phyloP scores from a whole-genome alignment of 179 eudicot species.

The Pouteria campechiana region DNA sequence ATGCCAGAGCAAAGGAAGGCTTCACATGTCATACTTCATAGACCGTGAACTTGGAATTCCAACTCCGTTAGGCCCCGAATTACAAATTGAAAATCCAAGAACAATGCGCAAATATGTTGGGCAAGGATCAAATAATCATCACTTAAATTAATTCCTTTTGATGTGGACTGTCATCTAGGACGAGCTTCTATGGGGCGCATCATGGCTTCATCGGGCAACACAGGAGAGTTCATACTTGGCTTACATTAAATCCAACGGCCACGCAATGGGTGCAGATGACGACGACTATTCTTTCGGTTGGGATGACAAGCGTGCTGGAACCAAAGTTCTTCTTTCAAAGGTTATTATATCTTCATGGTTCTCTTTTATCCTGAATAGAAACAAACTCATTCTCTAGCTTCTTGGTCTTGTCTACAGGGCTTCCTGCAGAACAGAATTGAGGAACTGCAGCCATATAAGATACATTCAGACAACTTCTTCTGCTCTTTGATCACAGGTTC shows the following conservation, averaged over 20 bases:
- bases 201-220: constrained; percentile 96
- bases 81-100: no score
- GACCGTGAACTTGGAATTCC: no score
- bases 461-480: constrained; percentile 69
- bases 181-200: constrained; percentile 91
- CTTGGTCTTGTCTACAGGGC: constrained; percentile 32
- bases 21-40: no score
- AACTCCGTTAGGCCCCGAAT: no score
- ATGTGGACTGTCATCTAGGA: constrained; percentile 47
- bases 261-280: constrained; percentile 70
- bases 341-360: no score
- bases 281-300: constrained; percentile 89
- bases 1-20: no score
- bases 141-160: background rate
- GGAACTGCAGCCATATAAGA: constrained; percentile 50
- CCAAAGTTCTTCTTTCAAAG: constrained; percentile 91
- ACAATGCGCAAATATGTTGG: no score
- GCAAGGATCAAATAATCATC: no score
- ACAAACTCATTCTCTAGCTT: no score
- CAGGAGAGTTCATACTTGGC: constrained; percentile 65
- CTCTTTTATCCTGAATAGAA: no score
- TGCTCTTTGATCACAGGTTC: constrained; percentile 71
- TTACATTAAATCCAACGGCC: constrained; percentile 80
- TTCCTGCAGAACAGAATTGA: constrained; percentile 41
- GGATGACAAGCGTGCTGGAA: constrained; percentile 99